phyloP scores from a whole-genome alignment of 306 rosid genomes.

The Datisca glomerata region DNA sequence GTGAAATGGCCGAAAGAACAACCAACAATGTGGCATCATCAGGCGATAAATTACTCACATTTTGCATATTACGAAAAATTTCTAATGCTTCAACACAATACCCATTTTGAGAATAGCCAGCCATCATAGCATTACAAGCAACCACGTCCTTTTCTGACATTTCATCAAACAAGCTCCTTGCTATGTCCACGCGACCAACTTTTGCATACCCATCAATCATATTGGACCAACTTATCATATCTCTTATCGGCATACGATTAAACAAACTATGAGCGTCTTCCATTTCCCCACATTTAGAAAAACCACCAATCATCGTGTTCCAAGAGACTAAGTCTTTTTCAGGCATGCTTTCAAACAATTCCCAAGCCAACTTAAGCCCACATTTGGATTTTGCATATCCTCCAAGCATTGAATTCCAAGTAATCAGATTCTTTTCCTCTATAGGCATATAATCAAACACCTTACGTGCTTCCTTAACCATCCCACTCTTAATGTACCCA shows the following conservation, averaged over 20 bases:
- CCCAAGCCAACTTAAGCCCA: slow-evolving; percentile 38
- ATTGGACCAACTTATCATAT: slow-evolving; percentile 55
- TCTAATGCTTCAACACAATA: slow-evolving; percentile 45
- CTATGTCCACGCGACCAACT: slow-evolving; percentile 28
- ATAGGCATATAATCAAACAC: slow-evolving; percentile 42
- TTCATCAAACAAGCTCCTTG: slow-evolving; percentile 52
- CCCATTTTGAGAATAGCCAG: slow-evolving; percentile 58
- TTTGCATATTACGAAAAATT: slow-evolving; percentile 43
- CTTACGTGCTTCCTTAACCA: slow-evolving; percentile 31
- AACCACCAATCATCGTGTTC: slow-evolving; percentile 69
- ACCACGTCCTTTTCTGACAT: slow-evolving; percentile 44
- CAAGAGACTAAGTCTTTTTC: slow-evolving; percentile 61
- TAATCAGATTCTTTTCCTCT: slow-evolving; percentile 43
- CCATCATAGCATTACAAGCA: slow-evolving; percentile 63
- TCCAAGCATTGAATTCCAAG: slow-evolving; percentile 66
- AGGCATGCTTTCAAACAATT: slow-evolving; percentile 50
- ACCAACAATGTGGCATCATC: slow-evolving; percentile 44
- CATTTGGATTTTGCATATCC: slow-evolving; percentile 38
- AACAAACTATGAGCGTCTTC: slow-evolving; percentile 43
- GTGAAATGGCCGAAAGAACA: slow-evolving; percentile 49
- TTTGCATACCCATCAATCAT: slow-evolving; percentile 60
- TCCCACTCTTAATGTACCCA: slow-evolving; percentile 50
- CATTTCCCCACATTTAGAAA: slow-evolving; percentile 42
- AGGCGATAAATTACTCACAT: slow-evolving; percentile 19
- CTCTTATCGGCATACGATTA: slow-evolving; percentile 35